Evolutionary conservation across 163 green algal genomes (phyloP).

Genomic region (Chloroidium sp.): DNA sequence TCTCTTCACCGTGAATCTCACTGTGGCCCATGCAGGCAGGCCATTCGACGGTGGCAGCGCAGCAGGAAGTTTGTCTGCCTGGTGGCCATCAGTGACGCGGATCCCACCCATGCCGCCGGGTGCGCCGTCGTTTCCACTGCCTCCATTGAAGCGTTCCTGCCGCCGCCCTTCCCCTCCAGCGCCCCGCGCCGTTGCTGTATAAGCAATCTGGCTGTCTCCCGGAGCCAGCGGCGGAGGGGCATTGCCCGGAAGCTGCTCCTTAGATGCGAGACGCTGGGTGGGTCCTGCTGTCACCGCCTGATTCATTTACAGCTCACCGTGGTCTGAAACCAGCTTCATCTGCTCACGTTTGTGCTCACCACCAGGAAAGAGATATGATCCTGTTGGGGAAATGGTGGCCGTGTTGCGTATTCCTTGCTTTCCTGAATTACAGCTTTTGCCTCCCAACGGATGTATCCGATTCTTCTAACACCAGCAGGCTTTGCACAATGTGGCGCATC

Average conservation of each 20-base stretch:
- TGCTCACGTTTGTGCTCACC: too few relatives aligned
- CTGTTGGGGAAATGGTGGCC: too few relatives aligned
- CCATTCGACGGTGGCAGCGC: slow-evolving; percentile 12
- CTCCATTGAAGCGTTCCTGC: slow-evolving; percentile 36
- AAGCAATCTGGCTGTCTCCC: slow-evolving; percentile 36
- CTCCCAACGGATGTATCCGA: too few relatives aligned
- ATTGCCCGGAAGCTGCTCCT: slow-evolving; percentile 17
- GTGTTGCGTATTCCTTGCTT: too few relatives aligned
- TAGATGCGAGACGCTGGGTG: slow-evolving; percentile 13
- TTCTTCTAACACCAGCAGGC: too few relatives aligned
- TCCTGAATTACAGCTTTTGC: too few relatives aligned
- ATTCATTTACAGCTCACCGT: too few relatives aligned
- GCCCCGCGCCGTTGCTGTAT: slow-evolving; percentile 35
- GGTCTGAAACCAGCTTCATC: not conserved
- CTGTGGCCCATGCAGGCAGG: slow-evolving; percentile 11
- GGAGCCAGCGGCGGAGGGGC: slow-evolving; percentile 17
- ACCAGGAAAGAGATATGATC: too few relatives aligned
- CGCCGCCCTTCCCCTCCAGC: slow-evolving; percentile 37
- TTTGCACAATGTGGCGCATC: too few relatives aligned
- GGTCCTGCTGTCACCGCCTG: not conserved
- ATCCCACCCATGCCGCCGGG: slow-evolving; percentile 6
- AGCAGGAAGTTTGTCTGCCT: slow-evolving; percentile 23
- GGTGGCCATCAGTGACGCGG: not conserved
- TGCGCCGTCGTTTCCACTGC: slow-evolving; percentile 22
- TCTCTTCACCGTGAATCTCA: too few relatives aligned